A percentile compares a stretch with the other conserved stretches of the same genome.
Conservation (phyloP, 1,284 basidiomycete genomes). For the Kwoniella shivajii region DNA sequence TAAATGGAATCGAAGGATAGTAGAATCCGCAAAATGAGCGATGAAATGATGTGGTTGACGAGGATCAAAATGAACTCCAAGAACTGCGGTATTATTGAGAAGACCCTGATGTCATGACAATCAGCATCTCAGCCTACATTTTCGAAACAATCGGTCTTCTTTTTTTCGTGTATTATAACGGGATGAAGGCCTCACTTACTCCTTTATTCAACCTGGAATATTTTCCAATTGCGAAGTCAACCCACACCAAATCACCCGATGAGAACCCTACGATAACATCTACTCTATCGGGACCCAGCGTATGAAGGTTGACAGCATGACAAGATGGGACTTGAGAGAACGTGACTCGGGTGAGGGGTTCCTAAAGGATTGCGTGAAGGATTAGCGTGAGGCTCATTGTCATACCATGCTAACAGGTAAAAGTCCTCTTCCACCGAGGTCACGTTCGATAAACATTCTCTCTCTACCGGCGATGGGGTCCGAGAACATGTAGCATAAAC, state of each 20-base stretch:
- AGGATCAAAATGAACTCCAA: slow-evolving; percentile 86
- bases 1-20: slow-evolving; percentile 46
- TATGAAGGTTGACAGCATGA: slow-evolving; percentile 79
- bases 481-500: too few species aligned
- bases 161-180: too few species aligned
- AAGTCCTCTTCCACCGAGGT: not conserved
- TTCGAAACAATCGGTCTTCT: too few species aligned
- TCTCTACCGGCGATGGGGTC: too few species aligned
- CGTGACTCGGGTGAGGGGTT: slow-evolving; percentile 79
- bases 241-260: slow-evolving; percentile 90
- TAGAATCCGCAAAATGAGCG: slow-evolving; percentile 78
- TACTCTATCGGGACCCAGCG: slow-evolving; percentile 64
- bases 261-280: slow-evolving; percentile 92
- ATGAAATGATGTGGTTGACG: slow-evolving; percentile 80
- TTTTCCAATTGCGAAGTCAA: slow-evolving; percentile 68
- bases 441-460: too few species aligned
- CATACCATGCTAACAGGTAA: not conserved
- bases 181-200: too few species aligned
- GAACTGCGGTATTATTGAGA: slow-evolving; percentile 76
- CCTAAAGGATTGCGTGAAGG: slow-evolving; percentile 64
- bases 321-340: slow-evolving; percentile 87
- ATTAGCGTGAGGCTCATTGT: slow-evolving; percentile 12
- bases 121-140: slow-evolving; percentile 11
- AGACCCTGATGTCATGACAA: slow-evolving; percentile 61
- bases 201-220: slow-evolving; percentile 92